Conservation (phyloP, 225 moss, liverwort and hornwort species). For the Climacium dendroides region DNA sequence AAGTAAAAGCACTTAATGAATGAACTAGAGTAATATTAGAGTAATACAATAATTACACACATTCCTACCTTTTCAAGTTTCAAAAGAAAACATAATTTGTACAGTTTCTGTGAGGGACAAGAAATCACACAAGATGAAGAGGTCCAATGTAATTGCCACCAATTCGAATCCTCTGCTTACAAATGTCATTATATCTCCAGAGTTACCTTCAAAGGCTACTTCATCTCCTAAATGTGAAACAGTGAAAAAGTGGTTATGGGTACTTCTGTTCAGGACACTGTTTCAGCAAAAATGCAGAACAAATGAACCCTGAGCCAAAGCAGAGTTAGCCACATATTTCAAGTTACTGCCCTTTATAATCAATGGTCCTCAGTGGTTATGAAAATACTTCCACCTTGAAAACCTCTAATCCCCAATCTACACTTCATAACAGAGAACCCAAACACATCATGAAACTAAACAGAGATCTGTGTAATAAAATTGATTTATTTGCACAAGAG, state of each 20-base stretch:
- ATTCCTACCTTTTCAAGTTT: neutral
- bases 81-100: rapidly evolving
- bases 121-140: neutral
- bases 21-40: too few species aligned
- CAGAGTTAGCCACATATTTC: neutral
- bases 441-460: too few species aligned
- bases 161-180: rapidly evolving
- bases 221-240: too few species aligned
- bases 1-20: rapidly evolving
- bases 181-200: too few species aligned
- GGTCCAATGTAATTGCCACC: too few species aligned
- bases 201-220: too few species aligned
- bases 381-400: neutral
- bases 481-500: neutral
- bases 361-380: neutral
- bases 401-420: too few species aligned
- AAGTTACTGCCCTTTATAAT: too few species aligned
- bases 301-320: rapidly evolving
- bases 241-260: rapidly evolving
- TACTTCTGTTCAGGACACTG: neutral
- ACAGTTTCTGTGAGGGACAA: neutral
- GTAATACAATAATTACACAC: too few species aligned
- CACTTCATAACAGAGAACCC: neutral
- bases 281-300: too few species aligned
- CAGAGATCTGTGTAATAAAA: neutral